Percentiles rank a stretch among this genome's conserved stretches.
These are phyloP conservation scores for Aspergillus sp. DNA, from an alignment of 2,329 filamentous ascomycete genomes.

Conservation along the genomic window DNA sequence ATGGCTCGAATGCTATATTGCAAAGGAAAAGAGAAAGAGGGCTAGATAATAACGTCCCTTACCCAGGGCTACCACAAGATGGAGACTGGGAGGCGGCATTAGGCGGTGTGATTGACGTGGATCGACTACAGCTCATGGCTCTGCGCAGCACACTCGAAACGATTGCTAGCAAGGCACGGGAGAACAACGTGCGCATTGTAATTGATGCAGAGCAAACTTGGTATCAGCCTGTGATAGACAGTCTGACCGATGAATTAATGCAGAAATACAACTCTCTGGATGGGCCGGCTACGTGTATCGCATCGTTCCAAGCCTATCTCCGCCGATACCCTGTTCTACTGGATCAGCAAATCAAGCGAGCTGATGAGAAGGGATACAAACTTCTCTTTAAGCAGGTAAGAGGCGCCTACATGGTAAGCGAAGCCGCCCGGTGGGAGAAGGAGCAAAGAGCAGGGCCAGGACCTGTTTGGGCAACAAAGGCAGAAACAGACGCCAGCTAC, in stretches of 20 bases:
- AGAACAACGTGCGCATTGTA: not conserved
- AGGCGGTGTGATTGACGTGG: too few species aligned
- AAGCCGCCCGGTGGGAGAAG: constrained; percentile 6
- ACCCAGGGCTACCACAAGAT: not conserved
- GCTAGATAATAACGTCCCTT: not conserved
- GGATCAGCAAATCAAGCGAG: constrained; percentile 10
- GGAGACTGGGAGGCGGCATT: not conserved
- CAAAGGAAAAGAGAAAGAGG: not conserved
- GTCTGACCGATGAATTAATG: constrained; percentile 12
- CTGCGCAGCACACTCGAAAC: too few species aligned
- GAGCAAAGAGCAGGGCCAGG: not conserved
- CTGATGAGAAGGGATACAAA: constrained; percentile 7
- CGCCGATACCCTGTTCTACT: constrained; percentile 6
- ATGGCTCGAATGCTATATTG: constrained; percentile 8
- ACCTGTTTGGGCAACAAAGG: constrained; percentile 1
- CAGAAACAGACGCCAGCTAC: constrained; percentile 8
- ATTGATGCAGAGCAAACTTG: constrained; percentile 13
- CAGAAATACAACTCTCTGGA: constrained; percentile 14
- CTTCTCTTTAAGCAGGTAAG: constrained; percentile 8
- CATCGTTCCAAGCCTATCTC: constrained; percentile 11
- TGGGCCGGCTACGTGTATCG: constrained; percentile 5
- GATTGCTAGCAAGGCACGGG: too few species aligned
- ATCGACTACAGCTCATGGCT: too few species aligned
- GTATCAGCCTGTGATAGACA: constrained; percentile 13
- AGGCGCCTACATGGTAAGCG: constrained; percentile 4